Base-by-base conservation (phyloP, 208 protist genomes). In the Phytomonas serpens region DNA sequence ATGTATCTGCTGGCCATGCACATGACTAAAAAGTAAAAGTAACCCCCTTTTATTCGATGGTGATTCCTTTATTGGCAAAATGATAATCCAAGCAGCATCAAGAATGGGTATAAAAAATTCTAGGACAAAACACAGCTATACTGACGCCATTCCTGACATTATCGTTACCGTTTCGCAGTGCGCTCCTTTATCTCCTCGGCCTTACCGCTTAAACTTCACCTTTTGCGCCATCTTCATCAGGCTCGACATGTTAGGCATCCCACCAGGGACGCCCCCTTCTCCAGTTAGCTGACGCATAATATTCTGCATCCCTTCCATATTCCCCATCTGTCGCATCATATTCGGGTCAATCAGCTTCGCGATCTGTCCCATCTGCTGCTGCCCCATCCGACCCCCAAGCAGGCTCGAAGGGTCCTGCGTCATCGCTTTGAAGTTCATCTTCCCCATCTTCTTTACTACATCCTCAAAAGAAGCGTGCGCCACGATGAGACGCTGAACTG, bases 341-440 rank as follows among this genome's bases (percentile, higher is more conserved):
- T 86, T 81, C 34, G 93, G 93, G 80, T 96, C 92, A 32, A 97
- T 57, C 74, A 87, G 80, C 75, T 95, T 94, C 34, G 93, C 83
- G 30, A 97, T 77, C 72, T 96, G 86, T 0, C 73, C 78, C 82
- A 96, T 92, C 79, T 95, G 90, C 72, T 95, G 87, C 73, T 94
- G 87, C 4, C 87, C 88, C 76, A 89, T 84, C 34, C 82, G 75
- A 30, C 79, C 80, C 1, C 75, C 77, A 27, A 84, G 65, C 68
- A 93, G 62, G 32, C 85, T 83, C 36, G 81, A 42, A 1, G 88
- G 83, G 65, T 96, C 88, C 74, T 93, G 80, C 79, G 80, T 85
- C 85, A 96, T 89, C 37, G 87, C 77, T 76, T 94, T 94, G 75
- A 97, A 91, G 82, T 96, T 94, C 67, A 93, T 79, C 81, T 95